Percentiles rank a stretch among this genome's conserved stretches.
Conservation (phyloP, 805 yeast species). For the Pichia pseudocactophila region DNA sequence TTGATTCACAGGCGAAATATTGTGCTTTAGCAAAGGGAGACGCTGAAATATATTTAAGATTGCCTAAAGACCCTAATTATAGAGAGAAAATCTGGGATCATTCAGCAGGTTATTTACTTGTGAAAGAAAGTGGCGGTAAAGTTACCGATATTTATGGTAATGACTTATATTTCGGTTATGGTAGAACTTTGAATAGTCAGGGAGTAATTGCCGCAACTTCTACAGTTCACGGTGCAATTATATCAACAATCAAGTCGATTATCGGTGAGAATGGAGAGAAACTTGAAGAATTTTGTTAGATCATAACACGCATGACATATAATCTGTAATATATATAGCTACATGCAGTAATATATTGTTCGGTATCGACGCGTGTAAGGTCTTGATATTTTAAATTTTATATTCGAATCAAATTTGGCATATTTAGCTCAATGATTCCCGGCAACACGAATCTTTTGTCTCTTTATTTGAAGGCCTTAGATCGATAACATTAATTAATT, state of each 20-base stretch:
- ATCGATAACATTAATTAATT: too few species aligned
- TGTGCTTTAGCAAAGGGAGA: slow-evolving; percentile 85
- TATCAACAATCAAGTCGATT: slow-evolving; percentile 36
- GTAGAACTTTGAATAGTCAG: slow-evolving; percentile 71
- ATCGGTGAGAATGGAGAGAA: slow-evolving; percentile 29
- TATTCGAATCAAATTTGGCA: too few species aligned
- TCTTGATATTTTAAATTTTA: too few species aligned
- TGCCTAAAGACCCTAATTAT: slow-evolving; percentile 70
- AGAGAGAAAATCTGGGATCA: slow-evolving; percentile 98
- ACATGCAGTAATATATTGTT: too few species aligned
- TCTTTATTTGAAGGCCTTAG: too few species aligned
- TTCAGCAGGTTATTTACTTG: slow-evolving; percentile 87
- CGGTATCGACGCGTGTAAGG: too few species aligned
- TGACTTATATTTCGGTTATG: slow-evolving; percentile 72
- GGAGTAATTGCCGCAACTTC: slow-evolving; percentile 85
- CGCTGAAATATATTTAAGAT: slow-evolving; percentile 84
- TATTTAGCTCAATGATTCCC: too few species aligned
- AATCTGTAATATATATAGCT: too few species aligned
- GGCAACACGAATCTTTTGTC: too few species aligned
- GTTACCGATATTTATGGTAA: slow-evolving; percentile 81
- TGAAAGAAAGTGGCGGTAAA: slow-evolving; percentile 83
- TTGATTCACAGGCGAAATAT: slow-evolving; percentile 96
- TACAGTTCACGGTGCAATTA: slow-evolving; percentile 40
- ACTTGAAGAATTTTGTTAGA: slow-evolving; percentile 18
- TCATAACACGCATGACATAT: not conserved